Base-by-base conservation (phyloP, 768 basidiomycete species). In the Suillus fuscotomentosus region DNA sequence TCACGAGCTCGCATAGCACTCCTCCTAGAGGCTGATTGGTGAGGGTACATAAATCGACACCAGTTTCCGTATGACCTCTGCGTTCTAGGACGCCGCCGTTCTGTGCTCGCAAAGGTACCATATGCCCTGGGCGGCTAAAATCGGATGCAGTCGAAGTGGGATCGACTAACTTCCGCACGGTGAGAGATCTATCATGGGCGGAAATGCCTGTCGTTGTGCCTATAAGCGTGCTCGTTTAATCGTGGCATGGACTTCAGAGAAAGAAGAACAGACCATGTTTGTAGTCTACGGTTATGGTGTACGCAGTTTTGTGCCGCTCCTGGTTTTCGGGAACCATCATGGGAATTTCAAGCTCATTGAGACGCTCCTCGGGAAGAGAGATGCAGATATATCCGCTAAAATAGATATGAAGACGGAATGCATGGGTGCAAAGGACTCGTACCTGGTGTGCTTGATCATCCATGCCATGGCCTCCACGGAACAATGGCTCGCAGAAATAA, bases 381-480 rank as follows among this genome's bases (percentile, higher is more conserved):
- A 95, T 84, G 76, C 97, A 99, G 67, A 99, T 89, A 78, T 92
- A 99, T 1, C 97, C 97, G 72, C 97, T 99, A 71, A 42, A 65
- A 50, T 39, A 38, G 43, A 59, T 38, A 63, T 55, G 62, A 70
- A 65, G 56, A 42, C 11, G 61, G 27, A 41, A 20, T 50, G 22
- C 17, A 38, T 50, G 14, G 50, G 14, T n/a, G 9, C 15, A 7
- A 36, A 10, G 45, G 38, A 27, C 17, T 76, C 86, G 65, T 60
- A 96, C 97, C 95, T 97, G 0, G 95, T 94, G 75, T 96, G 89
- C 72, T 91, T 91, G 75, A 99, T 95, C 86, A 99, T 91, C 94
- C 94, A 99, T 1, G 97, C 97, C 97, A 99, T 99, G 73, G 95
- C 93, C 77, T 98, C 93, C 1, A 94, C 93, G 45, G 95, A 94